These are phyloP conservation scores for Tricholoma furcatifolium DNA, from an alignment of 768 basidiomycete genomes.

Conservation along the genomic window DNA sequence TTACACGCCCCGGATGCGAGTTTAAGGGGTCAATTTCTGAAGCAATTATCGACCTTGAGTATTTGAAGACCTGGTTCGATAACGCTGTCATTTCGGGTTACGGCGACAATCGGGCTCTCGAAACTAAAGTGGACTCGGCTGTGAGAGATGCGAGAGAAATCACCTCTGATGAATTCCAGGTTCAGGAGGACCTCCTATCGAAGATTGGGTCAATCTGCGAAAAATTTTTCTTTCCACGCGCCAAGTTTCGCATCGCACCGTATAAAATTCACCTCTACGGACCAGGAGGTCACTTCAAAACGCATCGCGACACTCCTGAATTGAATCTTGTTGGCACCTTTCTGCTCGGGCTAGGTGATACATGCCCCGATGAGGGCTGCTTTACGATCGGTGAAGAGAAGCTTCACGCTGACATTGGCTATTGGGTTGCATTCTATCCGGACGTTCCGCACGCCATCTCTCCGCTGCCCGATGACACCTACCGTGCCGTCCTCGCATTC, in stretches of 20 bases:
- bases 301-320: conserved; percentile 28
- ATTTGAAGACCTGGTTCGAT: conserved; percentile 1
- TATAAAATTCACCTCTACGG: conserved; percentile 34
- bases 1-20: conserved; percentile 13
- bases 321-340: conserved; percentile 29
- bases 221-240: conserved; percentile 15
- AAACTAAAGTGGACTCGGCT: not conserved
- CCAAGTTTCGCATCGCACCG: conserved; percentile 23
- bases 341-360: conserved; percentile 29
- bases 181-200: conserved; percentile 2
- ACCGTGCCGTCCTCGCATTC: conserved; percentile 29
- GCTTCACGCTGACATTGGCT: conserved; percentile 3
- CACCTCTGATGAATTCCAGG: not conserved
- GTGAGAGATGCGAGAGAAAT: conserved; percentile 8
- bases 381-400: not conserved
- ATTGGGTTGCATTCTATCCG: conserved; percentile 31
- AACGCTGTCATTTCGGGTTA: conserved; percentile 5
- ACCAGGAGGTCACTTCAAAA: conserved; percentile 24
- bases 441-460: conserved; percentile 24
- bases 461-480: conserved; percentile 9
- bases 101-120: not conserved
- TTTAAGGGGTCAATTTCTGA: conserved; percentile 11
- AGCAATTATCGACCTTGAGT: not conserved
- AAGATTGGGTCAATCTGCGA: not conserved
- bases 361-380: not conserved